These are phyloP conservation scores for Colletotrichum sp. DNA, from an alignment of 2,329 filamentous ascomycete genomes.

Conservation along the genomic window DNA sequence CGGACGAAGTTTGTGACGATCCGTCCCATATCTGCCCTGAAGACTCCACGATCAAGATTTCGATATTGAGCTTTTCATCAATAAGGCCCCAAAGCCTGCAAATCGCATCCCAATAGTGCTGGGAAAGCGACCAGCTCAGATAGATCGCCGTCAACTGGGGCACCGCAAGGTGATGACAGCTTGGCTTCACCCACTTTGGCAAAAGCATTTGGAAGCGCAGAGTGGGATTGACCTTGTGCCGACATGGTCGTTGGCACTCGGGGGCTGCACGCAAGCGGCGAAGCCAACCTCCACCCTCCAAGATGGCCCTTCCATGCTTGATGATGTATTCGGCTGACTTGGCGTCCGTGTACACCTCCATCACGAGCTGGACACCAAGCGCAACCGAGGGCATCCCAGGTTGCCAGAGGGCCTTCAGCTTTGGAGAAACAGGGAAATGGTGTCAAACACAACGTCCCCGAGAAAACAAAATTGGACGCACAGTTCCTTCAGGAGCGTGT, in stretches of 20 bases:
- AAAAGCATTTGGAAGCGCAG: background rate
- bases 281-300: background rate
- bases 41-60: background rate
- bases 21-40: background rate
- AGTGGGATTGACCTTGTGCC: constrained; percentile 11
- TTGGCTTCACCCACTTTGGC: constrained; percentile 2
- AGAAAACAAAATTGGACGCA: background rate
- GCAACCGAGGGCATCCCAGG: constrained; percentile 4
- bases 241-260: background rate
- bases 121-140: background rate
- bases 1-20: background rate
- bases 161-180: background rate
- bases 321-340: constrained; percentile 13
- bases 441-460: background rate
- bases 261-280: constrained; percentile 10
- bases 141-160: background rate
- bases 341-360: constrained; percentile 12
- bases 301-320: background rate
- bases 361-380: background rate
- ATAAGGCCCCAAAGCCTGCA: background rate
- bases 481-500: background rate
- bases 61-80: background rate
- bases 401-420: background rate
- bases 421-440: background rate
- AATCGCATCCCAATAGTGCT: background rate